Conservation (phyloP, 176 grass and related monocot genomes). For the Leersia perrieri region DNA sequence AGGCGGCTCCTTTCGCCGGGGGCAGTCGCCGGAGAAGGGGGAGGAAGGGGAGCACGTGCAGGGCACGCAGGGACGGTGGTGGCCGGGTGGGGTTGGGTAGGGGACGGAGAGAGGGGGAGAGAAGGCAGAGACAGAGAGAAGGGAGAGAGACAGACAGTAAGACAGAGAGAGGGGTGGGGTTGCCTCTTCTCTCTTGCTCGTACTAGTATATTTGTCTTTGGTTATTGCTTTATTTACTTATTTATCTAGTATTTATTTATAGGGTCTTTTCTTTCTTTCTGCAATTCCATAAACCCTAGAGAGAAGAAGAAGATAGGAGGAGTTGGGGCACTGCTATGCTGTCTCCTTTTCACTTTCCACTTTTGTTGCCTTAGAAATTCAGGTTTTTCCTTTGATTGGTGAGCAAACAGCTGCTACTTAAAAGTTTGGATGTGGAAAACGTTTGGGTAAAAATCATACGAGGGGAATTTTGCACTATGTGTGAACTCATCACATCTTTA, state of each 20-base stretch:
- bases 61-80: too few relatives aligned
- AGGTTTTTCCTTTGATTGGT: not conserved
- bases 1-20: slow-evolving; percentile 32
- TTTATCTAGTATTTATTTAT: too few relatives aligned
- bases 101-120: not conserved
- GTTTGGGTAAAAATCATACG: not conserved
- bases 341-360: slow-evolving; percentile 23
- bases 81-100: slow-evolving; percentile 37
- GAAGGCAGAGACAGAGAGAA: slow-evolving; percentile 2
- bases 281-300: slow-evolving; percentile 51
- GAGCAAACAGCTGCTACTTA: not conserved
- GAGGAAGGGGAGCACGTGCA: too few relatives aligned
- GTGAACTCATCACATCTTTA: not conserved
- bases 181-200: too few relatives aligned
- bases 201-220: not conserved
- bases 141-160: not conserved
- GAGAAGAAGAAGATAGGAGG: too few relatives aligned
- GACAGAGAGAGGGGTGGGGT: not conserved
- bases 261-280: not conserved
- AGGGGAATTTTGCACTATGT: not conserved
- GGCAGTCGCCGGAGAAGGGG: slow-evolving; percentile 26
- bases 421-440: not conserved
- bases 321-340: not conserved
- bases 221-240: not conserved
- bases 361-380: not conserved